phyloP scores from a whole-genome alignment of 176 grass and related monocot species.

The Carex scoparia region DNA sequence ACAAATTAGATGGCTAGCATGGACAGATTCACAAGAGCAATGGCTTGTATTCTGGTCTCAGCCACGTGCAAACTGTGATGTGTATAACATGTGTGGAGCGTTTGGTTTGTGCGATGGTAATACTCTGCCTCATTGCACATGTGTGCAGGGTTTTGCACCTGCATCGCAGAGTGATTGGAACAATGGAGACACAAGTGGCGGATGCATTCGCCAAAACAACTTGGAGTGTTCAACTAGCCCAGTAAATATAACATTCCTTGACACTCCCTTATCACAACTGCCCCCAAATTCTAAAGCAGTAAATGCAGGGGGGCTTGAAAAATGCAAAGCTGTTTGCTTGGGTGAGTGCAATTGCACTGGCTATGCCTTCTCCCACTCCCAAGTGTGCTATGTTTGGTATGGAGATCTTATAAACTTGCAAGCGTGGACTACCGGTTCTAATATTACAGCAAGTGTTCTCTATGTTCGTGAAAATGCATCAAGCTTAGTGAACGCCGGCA shows the following conservation, averaged over 20 bases:
- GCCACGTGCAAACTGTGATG: neutral
- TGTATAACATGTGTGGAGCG: constrained; percentile 25
- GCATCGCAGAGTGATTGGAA: constrained; percentile 4
- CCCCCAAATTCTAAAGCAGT: neutral
- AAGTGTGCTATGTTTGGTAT: constrained; percentile 19
- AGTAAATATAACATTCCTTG: constrained; percentile 9
- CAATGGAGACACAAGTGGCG: neutral
- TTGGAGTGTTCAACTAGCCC: neutral
- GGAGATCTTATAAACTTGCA: constrained; percentile 3
- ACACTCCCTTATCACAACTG: neutral
- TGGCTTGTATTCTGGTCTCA: neutral
- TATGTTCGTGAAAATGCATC: neutral
- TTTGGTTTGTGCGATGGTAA: constrained; percentile 7
- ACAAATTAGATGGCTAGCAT: too few species aligned
- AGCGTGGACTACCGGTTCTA: neutral
- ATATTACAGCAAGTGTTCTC: neutral
- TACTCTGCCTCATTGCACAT: neutral
- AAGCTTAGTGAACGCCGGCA: neutral
- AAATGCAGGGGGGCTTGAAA: neutral
- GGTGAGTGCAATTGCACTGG: constrained; percentile 21
- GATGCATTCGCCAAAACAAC: constrained; percentile 19
- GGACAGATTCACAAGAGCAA: neutral
- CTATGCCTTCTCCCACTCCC: neutral
- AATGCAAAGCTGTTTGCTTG: constrained; percentile 11
- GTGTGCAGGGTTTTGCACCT: constrained; percentile 6